Evolutionary conservation across 2,329 filamentous ascomycete genomes (phyloP).

Genomic region (Nemania sp.): DNA sequence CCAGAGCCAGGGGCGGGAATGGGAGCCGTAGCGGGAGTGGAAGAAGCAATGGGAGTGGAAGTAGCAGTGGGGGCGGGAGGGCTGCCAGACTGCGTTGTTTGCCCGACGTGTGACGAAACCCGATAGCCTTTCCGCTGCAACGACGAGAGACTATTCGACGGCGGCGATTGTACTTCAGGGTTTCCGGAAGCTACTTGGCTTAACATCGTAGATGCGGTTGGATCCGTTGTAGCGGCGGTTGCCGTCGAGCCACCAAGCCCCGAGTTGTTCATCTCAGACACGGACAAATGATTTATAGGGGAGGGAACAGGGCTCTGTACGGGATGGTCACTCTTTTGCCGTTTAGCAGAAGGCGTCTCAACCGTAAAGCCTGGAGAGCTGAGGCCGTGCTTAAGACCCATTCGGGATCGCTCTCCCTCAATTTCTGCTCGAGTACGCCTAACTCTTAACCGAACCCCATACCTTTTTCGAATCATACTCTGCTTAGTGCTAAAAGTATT

Average conservation of each 20-base stretch:
- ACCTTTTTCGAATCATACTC: conserved; percentile 68
- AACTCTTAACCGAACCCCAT: conserved; percentile 65
- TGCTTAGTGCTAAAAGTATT: conserved; percentile 68
- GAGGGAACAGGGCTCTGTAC: conserved; percentile 13
- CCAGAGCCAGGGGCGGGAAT: conserved; percentile 17
- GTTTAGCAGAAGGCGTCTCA: conserved; percentile 46
- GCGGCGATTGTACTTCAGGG: conserved; percentile 15
- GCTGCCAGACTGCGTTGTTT: conserved; percentile 28
- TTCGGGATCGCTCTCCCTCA: conserved; percentile 57
- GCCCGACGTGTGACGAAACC: conserved; percentile 46
- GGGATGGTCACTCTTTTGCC: conserved; percentile 43
- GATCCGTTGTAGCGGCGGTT: conserved; percentile 45
- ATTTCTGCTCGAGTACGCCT: conserved; percentile 62
- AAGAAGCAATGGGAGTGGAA: too few relatives aligned
- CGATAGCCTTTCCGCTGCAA: conserved; percentile 50
- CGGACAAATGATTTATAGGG: conserved; percentile 43
- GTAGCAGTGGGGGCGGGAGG: too few relatives aligned
- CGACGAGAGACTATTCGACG: conserved; percentile 46
- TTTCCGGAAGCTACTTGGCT: conserved; percentile 6
- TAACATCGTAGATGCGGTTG: conserved; percentile 9
- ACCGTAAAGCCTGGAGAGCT: conserved; percentile 19
- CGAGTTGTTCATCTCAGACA: conserved; percentile 46
- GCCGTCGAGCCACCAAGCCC: conserved; percentile 47
- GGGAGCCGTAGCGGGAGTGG: too few relatives aligned
- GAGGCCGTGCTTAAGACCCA: conserved; percentile 51